These are phyloP conservation scores for Cryphonectria japonica DNA, from an alignment of 2,329 filamentous ascomycete species.

Conservation along the genomic window DNA sequence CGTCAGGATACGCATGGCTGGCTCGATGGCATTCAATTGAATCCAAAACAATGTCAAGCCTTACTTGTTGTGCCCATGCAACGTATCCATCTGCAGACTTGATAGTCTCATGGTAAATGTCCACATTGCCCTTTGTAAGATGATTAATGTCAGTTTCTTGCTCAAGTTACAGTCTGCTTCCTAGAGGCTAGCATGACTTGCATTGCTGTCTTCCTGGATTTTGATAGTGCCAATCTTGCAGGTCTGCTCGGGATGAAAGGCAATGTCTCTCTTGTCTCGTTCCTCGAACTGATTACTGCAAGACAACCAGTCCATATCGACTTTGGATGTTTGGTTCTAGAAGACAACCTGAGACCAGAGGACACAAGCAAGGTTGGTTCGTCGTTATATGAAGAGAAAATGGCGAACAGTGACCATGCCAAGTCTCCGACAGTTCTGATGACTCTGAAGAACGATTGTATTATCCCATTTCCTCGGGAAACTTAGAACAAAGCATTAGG, in stretches of 20 bases:
- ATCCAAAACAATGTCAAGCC: neutral
- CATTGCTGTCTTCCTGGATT: neutral
- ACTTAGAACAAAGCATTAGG: neutral
- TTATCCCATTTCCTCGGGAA: neutral
- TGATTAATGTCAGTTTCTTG: neutral
- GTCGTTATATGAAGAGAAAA: neutral
- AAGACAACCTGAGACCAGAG: neutral
- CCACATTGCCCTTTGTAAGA: neutral
- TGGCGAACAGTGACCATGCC: constrained; percentile 1
- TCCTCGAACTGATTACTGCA: neutral
- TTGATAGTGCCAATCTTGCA: neutral
- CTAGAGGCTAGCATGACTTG: neutral
- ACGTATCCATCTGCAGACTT: neutral
- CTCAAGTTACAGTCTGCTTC: neutral
- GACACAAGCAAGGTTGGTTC: neutral
- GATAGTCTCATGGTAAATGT: neutral
- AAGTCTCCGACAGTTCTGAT: neutral
- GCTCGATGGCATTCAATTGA: neutral
- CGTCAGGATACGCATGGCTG: neutral
- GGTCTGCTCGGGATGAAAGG: neutral
- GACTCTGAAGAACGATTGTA: neutral
- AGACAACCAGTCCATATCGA: constrained; percentile 12
- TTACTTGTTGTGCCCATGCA: neutral
- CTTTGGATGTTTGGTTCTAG: neutral
- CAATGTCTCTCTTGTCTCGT: neutral